Conservation (phyloP, 495 filamentous ascomycete species). For the Tuber indicum region DNA sequence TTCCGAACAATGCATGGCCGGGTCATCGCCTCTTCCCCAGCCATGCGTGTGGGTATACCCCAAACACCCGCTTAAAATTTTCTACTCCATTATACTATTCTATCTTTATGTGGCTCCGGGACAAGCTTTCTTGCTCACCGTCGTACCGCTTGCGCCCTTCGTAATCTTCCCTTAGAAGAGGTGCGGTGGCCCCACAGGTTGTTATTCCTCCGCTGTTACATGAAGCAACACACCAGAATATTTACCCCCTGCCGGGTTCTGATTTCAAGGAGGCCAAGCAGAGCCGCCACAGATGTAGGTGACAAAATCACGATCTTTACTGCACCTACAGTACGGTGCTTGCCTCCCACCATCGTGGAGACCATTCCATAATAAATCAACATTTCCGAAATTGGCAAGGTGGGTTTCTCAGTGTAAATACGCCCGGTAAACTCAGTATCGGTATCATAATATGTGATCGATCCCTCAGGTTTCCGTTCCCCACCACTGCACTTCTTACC, state of each 20-base stretch:
- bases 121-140: not conserved
- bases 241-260: not conserved
- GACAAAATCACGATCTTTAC: not conserved
- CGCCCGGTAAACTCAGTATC: not conserved
- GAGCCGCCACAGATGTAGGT: not conserved
- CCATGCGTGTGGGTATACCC: not conserved
- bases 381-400: not conserved
- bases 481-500: not conserved
- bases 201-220: not conserved
- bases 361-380: not conserved
- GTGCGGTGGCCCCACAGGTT: not conserved
- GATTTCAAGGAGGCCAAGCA: not conserved
- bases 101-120: not conserved
- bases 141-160: not conserved
- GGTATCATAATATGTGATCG: not conserved
- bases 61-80: not conserved
- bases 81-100: not conserved
- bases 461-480: not conserved
- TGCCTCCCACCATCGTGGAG: not conserved
- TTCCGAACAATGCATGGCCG: not conserved
- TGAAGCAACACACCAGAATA: not conserved
- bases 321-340: not conserved
- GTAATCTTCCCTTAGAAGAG: conserved; percentile 5
- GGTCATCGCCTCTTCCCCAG: not conserved
- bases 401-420: not conserved